These are phyloP conservation scores for Gossypium raimondii DNA, from an alignment of 345 rosid species.

Conservation along the genomic window DNA sequence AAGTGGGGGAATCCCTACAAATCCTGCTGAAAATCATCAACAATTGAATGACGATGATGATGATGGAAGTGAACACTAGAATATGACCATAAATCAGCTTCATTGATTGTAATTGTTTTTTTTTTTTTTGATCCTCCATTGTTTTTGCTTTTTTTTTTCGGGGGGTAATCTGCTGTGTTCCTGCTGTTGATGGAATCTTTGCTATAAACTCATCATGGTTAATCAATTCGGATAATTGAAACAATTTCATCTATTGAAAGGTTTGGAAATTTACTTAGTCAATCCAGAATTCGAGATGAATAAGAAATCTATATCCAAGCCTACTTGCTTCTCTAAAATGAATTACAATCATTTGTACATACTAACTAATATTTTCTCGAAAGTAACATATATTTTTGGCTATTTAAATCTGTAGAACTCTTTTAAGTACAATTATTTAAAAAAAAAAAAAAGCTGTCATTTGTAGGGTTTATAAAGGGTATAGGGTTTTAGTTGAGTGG, in stretches of 20 bases:
- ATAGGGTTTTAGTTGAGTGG: not conserved
- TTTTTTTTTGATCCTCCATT: not conserved
- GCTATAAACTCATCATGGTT: not conserved
- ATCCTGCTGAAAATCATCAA: constrained; percentile 27
- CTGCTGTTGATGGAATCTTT: not conserved
- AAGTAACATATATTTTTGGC: no score
- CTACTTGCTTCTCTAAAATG: no score
- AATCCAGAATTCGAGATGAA: no score
- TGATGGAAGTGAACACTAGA: constrained; percentile 18
- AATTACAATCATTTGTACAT: no score
- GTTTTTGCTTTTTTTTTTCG: not conserved
- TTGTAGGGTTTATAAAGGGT: not conserved
- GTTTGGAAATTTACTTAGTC: no score
- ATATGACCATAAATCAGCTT: not conserved
- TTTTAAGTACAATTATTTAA: no score
- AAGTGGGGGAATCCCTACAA: constrained; percentile 32
- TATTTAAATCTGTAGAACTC: no score
- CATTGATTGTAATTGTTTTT: not conserved
- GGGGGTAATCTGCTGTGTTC: not conserved
- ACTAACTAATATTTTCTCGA: no score
- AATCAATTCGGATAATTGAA: not conserved
- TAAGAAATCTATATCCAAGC: no score
- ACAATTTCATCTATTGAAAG: not conserved
- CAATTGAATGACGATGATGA: constrained; percentile 26
- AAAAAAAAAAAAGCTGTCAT: no score